Percentiles rank a stretch among this genome's conserved stretches.
Conservation (phyloP, 179 eudicot genomes). For the Beta corolliflora region DNA sequence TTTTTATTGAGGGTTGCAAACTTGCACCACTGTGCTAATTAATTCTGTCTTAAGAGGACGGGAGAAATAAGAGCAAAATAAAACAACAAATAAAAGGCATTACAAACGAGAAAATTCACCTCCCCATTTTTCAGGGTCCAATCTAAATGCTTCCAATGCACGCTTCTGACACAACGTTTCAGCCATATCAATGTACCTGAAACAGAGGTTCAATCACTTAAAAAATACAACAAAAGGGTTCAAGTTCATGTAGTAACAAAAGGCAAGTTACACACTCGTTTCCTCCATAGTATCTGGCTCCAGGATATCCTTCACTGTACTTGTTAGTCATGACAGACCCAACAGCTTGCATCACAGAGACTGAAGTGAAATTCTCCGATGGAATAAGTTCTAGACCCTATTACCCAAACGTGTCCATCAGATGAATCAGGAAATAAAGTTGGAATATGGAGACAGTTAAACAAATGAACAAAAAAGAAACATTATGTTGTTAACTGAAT, state of each 20-base stretch:
- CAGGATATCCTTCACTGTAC: slow-evolving; percentile 99
- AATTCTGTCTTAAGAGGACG: not conserved
- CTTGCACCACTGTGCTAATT: not conserved
- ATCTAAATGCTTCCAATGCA: slow-evolving; percentile 88
- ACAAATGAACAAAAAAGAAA: not conserved
- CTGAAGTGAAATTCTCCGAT: slow-evolving; percentile 94
- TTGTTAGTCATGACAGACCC: slow-evolving; percentile 99
- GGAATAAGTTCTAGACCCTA: slow-evolving; percentile 99
- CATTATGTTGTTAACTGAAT: not conserved
- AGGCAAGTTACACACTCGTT: slow-evolving; percentile 71
- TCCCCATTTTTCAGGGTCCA: slow-evolving; percentile 99
- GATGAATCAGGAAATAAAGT: not conserved
- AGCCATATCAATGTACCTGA: slow-evolving; percentile 98
- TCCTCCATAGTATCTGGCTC: slow-evolving; percentile 99
- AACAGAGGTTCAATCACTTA: not conserved
- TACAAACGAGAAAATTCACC: slow-evolving; percentile 38
- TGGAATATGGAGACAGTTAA: not conserved
- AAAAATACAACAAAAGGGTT: not conserved
- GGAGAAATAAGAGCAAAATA: not conserved
- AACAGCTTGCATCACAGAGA: slow-evolving; percentile 99
- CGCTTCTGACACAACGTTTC: slow-evolving; percentile 94
- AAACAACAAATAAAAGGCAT: not conserved
- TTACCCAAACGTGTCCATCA: slow-evolving; percentile 6
- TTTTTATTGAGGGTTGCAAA: no score
- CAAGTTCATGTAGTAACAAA: not conserved